These are phyloP conservation scores for Colletotrichum siamense DNA, from an alignment of 2,329 filamentous ascomycete genomes.

Conservation along the genomic window DNA sequence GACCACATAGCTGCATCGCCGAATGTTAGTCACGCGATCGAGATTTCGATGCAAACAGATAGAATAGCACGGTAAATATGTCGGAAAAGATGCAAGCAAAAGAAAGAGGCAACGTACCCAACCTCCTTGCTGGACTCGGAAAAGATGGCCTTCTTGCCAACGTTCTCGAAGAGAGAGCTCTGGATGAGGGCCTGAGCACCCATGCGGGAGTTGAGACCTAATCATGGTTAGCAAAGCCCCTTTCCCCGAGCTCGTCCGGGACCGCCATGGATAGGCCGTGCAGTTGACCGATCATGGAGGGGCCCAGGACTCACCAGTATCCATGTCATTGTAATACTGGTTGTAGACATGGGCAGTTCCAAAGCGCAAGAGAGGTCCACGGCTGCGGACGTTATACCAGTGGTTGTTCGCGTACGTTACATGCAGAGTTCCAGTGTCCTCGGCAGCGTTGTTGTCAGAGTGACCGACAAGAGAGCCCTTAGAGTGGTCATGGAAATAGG, in stretches of 20 bases:
- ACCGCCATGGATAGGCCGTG: neutral
- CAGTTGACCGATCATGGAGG: neutral
- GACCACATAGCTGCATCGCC: conserved; percentile 33
- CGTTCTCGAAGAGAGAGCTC: conserved; percentile 51
- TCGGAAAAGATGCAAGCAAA: neutral
- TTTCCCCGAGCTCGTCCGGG: neutral
- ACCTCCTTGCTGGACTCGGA: conserved; percentile 32
- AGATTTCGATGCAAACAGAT: neutral
- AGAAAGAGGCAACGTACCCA: neutral
- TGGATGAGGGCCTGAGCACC: conserved; percentile 58
- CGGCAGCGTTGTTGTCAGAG: conserved; percentile 55
- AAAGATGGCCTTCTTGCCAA: conserved; percentile 35
- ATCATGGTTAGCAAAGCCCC: fast-evolving
- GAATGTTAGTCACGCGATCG: neutral
- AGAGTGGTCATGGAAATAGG: conserved; percentile 51
- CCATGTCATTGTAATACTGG: conserved; percentile 40
- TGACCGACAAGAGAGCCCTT: conserved; percentile 64
- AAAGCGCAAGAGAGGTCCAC: conserved; percentile 64
- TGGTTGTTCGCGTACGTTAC: conserved; percentile 69
- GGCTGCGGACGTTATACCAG: conserved; percentile 66
- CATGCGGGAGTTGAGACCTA: conserved; percentile 56
- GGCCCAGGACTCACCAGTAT: neutral
- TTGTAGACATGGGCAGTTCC: conserved; percentile 63
- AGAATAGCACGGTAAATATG: neutral
- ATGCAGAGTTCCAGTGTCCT: conserved; percentile 63